Base-by-base conservation (phyloP, 1,284 basidiomycete species). In the Polyporus tsugae region DNA sequence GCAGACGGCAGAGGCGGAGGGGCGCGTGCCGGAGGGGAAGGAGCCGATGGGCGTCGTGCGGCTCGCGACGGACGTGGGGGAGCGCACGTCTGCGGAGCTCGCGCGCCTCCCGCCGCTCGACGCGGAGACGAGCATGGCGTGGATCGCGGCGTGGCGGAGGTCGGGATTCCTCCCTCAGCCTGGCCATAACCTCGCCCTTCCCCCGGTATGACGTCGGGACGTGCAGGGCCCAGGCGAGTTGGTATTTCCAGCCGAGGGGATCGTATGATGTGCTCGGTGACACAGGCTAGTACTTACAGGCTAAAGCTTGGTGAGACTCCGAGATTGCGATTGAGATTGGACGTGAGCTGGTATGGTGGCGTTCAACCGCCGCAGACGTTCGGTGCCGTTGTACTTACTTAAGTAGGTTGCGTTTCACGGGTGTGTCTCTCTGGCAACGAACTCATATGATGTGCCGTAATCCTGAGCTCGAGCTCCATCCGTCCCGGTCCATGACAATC, bases 41-140 rank as follows among this genome's bases (percentile, higher is more conserved):
- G 65, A 66, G 39, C 57, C 65, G 38, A 46, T 67, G 19, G 68
- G 70, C 1, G 57, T 62, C 1, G 67, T 69, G 42, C 59, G 46
- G 29, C 55, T 70, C 29, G 67, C 64, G 25, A 64, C 68, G 36
- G 66, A 70, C 65, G 49, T 41, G 64, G 39, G 52, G 44, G 61
- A 42, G 39, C 13, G 68, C 64, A 58, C 55, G 0, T 67, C 67
- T 4, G 36, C 29, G 17, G 53, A 64, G 58, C 46, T 71, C 35
- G 42, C 39, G 11, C n/a, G 29, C 29, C 55, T 66, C 49, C 65
- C 60, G 22, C 22, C 19, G 42, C 53, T 66, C 4, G 65, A 62
- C 52, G 65, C 25, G 25, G 52, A 42, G 25, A 60, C 39, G 15
- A 61, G 60, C 35, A 36, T 29, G 53, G 13, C 13, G 38, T 62